Evolutionary conservation across 2,329 filamentous ascomycete species (phyloP).

Genomic region (Trichothecium roseum): DNA sequence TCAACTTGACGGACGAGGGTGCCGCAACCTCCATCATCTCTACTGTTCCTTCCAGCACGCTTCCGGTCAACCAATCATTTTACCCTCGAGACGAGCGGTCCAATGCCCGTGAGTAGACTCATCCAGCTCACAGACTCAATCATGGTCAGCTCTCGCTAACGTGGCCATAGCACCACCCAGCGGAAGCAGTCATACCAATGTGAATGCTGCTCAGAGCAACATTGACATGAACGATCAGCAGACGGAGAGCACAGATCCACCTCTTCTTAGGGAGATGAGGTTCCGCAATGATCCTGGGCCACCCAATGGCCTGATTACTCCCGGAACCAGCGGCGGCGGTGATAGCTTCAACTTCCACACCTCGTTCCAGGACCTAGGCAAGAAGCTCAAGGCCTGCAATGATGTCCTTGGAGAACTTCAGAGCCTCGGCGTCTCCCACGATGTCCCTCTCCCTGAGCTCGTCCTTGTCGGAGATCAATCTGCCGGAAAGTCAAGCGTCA

Average conservation of each 20-base stretch:
- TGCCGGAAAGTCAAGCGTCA: conserved; percentile 66
- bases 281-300: conserved; percentile 12
- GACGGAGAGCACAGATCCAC: conserved; percentile 5
- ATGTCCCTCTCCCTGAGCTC: conserved; percentile 64
- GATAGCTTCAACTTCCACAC: conserved; percentile 29
- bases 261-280: conserved; percentile 26
- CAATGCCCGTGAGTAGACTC: too few species aligned
- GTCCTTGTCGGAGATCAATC: conserved; percentile 80
- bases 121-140: too few species aligned
- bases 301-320: conserved; percentile 8
- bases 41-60: too few species aligned
- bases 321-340: conserved; percentile 12
- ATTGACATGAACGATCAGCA: too few species aligned
- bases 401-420: conserved; percentile 59
- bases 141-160: too few species aligned
- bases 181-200: too few species aligned
- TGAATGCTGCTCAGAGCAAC: too few species aligned
- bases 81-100: too few species aligned
- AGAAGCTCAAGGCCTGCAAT: conserved; percentile 54
- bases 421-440: conserved; percentile 60
- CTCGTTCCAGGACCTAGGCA: conserved; percentile 44
- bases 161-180: too few species aligned
- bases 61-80: too few species aligned
- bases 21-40: too few species aligned
- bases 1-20: too few species aligned